Conservation (phyloP, 1,284 basidiomycete genomes). For the Coriolopsis trogii region DNA sequence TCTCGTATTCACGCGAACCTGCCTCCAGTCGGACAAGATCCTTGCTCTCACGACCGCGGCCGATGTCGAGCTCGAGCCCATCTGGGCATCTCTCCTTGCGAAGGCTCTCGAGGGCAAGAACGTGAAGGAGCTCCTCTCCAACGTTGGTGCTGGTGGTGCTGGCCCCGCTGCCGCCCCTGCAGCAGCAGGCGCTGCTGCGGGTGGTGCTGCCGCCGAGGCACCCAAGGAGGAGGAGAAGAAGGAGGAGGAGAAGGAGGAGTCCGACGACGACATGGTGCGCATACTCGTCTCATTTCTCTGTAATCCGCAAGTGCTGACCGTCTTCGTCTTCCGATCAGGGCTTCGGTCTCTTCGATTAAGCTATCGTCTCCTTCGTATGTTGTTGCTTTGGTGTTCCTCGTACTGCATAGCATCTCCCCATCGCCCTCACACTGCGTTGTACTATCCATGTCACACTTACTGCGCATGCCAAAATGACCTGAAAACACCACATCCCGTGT, state of each 20-base stretch:
- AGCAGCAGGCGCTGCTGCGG: constrained; percentile 54
- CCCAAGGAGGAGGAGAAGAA: constrained; percentile 71
- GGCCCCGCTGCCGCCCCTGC: constrained; percentile 70
- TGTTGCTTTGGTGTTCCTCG: constrained; percentile 22
- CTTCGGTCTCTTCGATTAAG: constrained; percentile 85
- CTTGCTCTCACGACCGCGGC: constrained; percentile 83
- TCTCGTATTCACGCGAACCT: neutral
- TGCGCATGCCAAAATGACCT: constrained; percentile 23
- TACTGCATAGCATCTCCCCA: constrained; percentile 20
- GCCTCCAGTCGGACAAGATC: constrained; percentile 86
- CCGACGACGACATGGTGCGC: constrained; percentile 91
- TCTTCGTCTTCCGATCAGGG: constrained; percentile 43
- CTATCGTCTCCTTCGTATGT: constrained; percentile 15
- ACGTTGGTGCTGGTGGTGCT: constrained; percentile 86
- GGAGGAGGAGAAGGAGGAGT: constrained; percentile 89
- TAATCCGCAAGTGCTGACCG: constrained; percentile 1
- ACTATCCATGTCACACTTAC: constrained; percentile 16
- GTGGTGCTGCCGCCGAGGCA: constrained; percentile 61
- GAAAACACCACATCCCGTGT: constrained; percentile 22
- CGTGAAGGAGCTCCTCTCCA: constrained; percentile 93
- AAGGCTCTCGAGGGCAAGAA: constrained; percentile 99
- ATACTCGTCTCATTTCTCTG: neutral
- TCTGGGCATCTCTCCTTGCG: constrained; percentile 96
- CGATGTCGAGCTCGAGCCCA: constrained; percentile 88
- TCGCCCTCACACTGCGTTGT: constrained; percentile 16